Evolutionary conservation across 2,329 filamentous ascomycete species (phyloP).

Genomic region (Thielaviopsis punctulata): DNA sequence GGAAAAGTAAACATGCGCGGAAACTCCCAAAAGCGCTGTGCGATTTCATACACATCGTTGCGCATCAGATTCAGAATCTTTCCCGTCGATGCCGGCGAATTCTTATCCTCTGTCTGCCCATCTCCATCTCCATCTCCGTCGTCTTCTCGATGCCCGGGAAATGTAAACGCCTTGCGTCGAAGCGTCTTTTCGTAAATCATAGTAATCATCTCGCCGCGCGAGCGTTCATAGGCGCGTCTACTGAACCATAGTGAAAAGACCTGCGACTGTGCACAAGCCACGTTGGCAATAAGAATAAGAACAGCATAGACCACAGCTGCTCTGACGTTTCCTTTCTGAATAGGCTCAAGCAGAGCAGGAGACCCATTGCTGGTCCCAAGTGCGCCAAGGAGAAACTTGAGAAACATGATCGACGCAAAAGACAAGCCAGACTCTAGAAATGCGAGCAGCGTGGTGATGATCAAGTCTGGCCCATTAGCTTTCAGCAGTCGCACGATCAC

Average conservation of each 20-base stretch:
- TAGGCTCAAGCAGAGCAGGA: not conserved
- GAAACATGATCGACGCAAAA: conserved; percentile 45
- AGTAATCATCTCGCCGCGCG: conserved; percentile 67
- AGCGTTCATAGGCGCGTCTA: conserved; percentile 69
- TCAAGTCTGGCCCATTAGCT: conserved; percentile 65
- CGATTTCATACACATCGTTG: conserved; percentile 64
- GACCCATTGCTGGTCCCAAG: conserved; percentile 1
- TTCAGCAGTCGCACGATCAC: conserved; percentile 51
- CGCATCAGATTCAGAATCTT: conserved; percentile 83
- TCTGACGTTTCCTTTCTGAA: not conserved
- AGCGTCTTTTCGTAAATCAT: conserved; percentile 69
- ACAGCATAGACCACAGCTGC: conserved; percentile 35
- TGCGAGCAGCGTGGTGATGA: conserved; percentile 47
- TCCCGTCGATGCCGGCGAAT: conserved; percentile 50
- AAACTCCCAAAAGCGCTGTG: conserved; percentile 80
- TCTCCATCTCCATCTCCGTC: conserved; percentile 9
- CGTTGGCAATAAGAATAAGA: conserved; percentile 40
- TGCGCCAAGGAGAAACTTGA: conserved; percentile 46
- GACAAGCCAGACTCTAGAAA: conserved; percentile 41
- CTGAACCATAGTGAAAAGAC: conserved; percentile 66
- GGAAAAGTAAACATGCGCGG: conserved; percentile 59
- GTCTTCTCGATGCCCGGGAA: conserved; percentile 18
- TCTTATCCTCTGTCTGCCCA: conserved; percentile 9
- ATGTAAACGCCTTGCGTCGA: conserved; percentile 39
- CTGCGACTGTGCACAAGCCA: conserved; percentile 45